Evolutionary conservation across 495 filamentous ascomycete genomes (phyloP), one percentile per base, ranked within the genome.

Genomic region (Polyplosphaeria fusca): DNA sequence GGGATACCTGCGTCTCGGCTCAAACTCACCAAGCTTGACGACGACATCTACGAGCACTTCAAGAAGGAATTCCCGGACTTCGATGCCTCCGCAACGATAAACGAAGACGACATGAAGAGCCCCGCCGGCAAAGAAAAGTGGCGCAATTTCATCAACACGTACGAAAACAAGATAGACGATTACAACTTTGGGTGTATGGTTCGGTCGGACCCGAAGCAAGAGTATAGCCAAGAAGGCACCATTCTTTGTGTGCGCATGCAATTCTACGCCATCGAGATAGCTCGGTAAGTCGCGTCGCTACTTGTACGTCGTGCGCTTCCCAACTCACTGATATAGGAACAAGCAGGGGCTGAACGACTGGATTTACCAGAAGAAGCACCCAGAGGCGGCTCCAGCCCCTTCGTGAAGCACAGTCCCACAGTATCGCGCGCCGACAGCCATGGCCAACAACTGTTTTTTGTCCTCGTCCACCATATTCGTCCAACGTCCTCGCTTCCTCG

Each of bases 161-260:
- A 93, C 71, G 89, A 96, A 74, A 88, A 94, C 74, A 42, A 12
- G 73, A 77, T 99, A 20, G 83, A 89, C 48, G 94, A 97, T 71
- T 99, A 83, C 79, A 99, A 96, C 77, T 99, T 96, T 72, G 93
- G 93, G 42, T 95, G 93, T 3, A 87, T 99, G 77, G 58, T 99
- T 63, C 80, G 93, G 24, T 74, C 80, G 41, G 88, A 84, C 67
- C 80, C 91, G 11, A 87, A 86, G 64, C 78, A 63, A 27, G 94
- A 97, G 70, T 96, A 96, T 67, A 86, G 85, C 27, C 76, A 93
- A 73, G 80, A 95, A 41, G 89, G 84, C 56, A 96, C 91, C 2
- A 95, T 99, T 46, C 97, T 99, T 69, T 88, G 82, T 22, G 85
- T 86, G 62, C 82, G 93, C 50, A 98, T 98, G 93, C 93, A 99